Evolutionary conservation across 371 early-diverging fungal genomes (phyloP), one percentile per base, ranked within the genome.

Genomic region (Mucor lusitanicus): DNA sequence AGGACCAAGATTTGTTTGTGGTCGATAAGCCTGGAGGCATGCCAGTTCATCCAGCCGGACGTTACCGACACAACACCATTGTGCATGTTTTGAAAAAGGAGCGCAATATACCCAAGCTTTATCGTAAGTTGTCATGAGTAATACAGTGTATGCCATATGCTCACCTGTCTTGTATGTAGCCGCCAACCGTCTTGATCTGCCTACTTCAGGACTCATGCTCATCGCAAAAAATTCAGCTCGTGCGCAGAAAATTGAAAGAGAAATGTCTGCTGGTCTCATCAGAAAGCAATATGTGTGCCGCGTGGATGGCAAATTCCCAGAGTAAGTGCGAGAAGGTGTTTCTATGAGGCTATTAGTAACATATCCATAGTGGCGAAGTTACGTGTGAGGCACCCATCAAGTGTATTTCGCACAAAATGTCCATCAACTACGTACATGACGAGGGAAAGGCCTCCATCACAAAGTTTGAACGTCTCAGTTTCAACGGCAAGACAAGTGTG

Each of bases 201-300:
- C 96, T 56, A 97, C 98, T 0, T 96, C 96, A 3, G 98, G 98
- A 3, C 69, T 98, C 5, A 85, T 94, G 85, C 78, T 98, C 15
- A 80, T 98, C 25, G 94, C 92, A 0, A 74, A 77, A 4, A 91
- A 82, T 27, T 77, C 88, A 25, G 74, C 83, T 25, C 76, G 74
- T 21, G 93, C 97, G 1, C 79, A 84, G n/a, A 70, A 82, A 50
- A 70, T 97, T 35, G 91, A 91, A 69, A 37, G 64, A n/a, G 80
- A 88, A 68, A 87, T 98, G 86, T 72, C 79, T 8, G 72, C 67
- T 12, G 89, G 94, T 25, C 72, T 71, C 19, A 89, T 97, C 48
- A 79, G 80, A 61, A 97, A 98, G 77, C 90, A 91, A 65, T 98
- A 98, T 68, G 74, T 97, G 8, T 91, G 92, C 72, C 85, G 91